phyloP scores from a whole-genome alignment of 371 early-diverging fungal genomes.

The Mortierella polycephala region DNA sequence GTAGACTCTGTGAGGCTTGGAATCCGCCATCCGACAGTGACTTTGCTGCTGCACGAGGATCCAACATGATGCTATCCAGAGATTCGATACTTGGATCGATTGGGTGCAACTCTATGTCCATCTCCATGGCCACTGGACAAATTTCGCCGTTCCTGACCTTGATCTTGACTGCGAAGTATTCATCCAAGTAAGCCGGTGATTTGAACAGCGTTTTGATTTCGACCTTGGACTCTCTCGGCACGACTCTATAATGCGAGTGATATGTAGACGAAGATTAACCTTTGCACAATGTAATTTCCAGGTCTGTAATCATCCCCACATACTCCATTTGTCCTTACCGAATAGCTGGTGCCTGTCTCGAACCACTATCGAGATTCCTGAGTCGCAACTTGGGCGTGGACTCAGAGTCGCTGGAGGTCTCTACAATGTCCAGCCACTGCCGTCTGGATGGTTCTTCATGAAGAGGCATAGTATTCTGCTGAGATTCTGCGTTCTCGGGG shows the following conservation, averaged over 20 bases:
- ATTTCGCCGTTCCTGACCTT: constrained; percentile 70
- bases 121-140: constrained; percentile 45
- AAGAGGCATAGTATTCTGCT: constrained; percentile 12
- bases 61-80: constrained; percentile 35
- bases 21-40: background rate
- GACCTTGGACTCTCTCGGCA: constrained; percentile 75
- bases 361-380: constrained; percentile 32
- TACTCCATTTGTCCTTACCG: constrained; percentile 55
- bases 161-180: constrained; percentile 70
- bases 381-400: constrained; percentile 13
- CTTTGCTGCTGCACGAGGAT: constrained; percentile 20
- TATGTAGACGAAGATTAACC: background rate
- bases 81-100: constrained; percentile 50
- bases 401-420: background rate
- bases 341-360: constrained; percentile 36
- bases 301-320: background rate
- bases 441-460: constrained; percentile 17
- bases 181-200: constrained; percentile 77
- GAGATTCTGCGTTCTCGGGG: constrained; percentile 7
- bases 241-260: constrained; percentile 56
- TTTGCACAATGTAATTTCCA: too few relatives aligned
- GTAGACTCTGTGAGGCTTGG: constrained; percentile 5
- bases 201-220: constrained; percentile 62
- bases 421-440: constrained; percentile 32
- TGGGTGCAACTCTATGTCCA: constrained; percentile 50